phyloP scores from a whole-genome alignment of 495 filamentous ascomycete species.

The Jackrogersella multiformis region DNA sequence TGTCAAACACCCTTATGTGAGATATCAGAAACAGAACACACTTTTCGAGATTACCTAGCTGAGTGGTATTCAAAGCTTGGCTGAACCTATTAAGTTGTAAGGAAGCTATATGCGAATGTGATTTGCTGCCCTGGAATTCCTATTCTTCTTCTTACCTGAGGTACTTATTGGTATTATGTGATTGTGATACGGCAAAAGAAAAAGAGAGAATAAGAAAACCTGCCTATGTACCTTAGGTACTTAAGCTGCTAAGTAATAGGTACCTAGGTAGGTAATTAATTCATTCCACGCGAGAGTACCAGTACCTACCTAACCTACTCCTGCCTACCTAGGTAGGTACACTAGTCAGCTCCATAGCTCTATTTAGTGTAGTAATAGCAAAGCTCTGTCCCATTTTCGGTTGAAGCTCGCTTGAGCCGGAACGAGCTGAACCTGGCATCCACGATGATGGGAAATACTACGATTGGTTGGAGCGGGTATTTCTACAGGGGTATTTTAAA shows the following conservation, averaged over 20 bases:
- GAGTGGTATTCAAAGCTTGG: neutral
- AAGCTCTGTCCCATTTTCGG: conserved; percentile 21
- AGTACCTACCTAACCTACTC: conserved; percentile 9
- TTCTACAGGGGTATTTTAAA: conserved; percentile 19
- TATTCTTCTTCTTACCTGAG: too few species aligned
- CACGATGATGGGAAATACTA: conserved; percentile 28
- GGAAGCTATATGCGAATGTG: neutral
- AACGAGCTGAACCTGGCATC: conserved; percentile 25
- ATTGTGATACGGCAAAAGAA: too few species aligned
- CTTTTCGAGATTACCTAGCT: neutral
- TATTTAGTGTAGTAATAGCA: too few species aligned
- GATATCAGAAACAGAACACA: neutral
- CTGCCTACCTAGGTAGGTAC: too few species aligned
- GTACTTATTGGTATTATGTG: too few species aligned
- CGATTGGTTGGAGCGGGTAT: conserved; percentile 23
- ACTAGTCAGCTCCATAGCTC: too few species aligned
- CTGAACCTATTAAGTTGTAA: conserved; percentile 12
- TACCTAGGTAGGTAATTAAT: too few species aligned
- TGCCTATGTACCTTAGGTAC: too few species aligned
- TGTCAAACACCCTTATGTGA: neutral
- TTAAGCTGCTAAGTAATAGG: too few species aligned
- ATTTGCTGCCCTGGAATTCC: conserved; percentile 15
- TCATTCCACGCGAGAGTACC: neutral
- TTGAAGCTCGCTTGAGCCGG: conserved; percentile 37
- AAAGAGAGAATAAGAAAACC: too few species aligned